Conservation (phyloP, 2,329 filamentous ascomycete genomes). For the Coniochaeta sp. region DNA sequence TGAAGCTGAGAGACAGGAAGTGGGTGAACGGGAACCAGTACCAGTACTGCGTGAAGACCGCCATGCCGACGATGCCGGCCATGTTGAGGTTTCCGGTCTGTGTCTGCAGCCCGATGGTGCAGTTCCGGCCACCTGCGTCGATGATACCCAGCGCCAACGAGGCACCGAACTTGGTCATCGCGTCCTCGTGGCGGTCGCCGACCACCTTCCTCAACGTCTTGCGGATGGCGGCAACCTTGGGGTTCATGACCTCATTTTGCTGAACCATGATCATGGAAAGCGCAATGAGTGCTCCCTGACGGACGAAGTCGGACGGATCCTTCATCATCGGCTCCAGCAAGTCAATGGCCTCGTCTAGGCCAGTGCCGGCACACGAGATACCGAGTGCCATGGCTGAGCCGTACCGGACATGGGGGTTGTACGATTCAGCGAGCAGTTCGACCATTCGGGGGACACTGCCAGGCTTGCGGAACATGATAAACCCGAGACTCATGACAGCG, state of each 20-base stretch:
- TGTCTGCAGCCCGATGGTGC: constrained; percentile 94
- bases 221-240: constrained; percentile 83
- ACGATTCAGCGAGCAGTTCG: constrained; percentile 93
- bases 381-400: constrained; percentile 97
- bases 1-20: constrained; percentile 92
- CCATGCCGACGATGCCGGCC: constrained; percentile 95
- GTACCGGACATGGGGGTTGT: constrained; percentile 97
- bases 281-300: constrained; percentile 90
- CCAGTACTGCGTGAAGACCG: constrained; percentile 98
- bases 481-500: constrained; percentile 95
- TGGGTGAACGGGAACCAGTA: constrained; percentile 99
- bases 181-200: constrained; percentile 91
- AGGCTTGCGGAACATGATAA: constrained; percentile 97
- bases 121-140: constrained; percentile 95
- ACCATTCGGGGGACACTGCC: constrained; percentile 98
- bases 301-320: constrained; percentile 96
- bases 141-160: constrained; percentile 94
- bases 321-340: constrained; percentile 98
- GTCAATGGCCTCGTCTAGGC: constrained; percentile 92
- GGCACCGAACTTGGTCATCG: constrained; percentile 98
- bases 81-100: constrained; percentile 98
- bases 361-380: constrained; percentile 95
- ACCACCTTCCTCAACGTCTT: constrained; percentile 94
- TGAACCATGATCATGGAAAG: constrained; percentile 99
- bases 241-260: constrained; percentile 97